Base-by-base conservation (phyloP, 2,329 filamentous ascomycete genomes). In the Monosporascus sp. region DNA sequence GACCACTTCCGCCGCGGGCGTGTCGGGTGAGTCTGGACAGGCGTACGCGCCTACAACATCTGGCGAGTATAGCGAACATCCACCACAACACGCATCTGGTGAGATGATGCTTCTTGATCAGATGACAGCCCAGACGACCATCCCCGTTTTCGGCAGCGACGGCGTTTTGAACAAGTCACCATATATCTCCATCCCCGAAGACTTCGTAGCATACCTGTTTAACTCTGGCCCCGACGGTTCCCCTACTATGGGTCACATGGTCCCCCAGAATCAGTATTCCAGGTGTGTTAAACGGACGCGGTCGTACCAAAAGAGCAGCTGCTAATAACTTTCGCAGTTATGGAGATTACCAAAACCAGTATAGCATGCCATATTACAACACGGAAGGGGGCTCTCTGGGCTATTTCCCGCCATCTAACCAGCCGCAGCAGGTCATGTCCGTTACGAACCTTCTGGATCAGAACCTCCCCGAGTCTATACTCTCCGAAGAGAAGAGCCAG, bases 71-170 rank as follows among this genome's bases (percentile, higher is more conserved):
- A 58, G 67, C 11, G 77, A 81, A 17, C 71, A 74, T 20, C 63
- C 68, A 18, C 74, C 76, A 20, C 56, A 63, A 1, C 74, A 78
- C 40, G 66, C 74, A 5, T 67, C 73, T 2, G 72, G 73, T 37
- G 82, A 86, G 56, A 76, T 85, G 75, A 78, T 84, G 71, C 70
- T 83, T 51, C 64, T 86, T 18, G 81, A 85, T 60, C 80, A 85
- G 56, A 85, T 86, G 78, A 71, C 79, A 44, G 79, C 80, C 65
- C 77, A 79, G 17, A 86, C 84, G 53, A 85, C 88, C 5, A 89
- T 95, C 62, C 91, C 93, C 1, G 87, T 97, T 26, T 97, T 97
- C 70, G 91, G 91, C 17, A 86, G 82, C 26, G 91, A 96, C 62
- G 87, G 84, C 18, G 86, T 90, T 55, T 63, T 82, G 41, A 92